These are phyloP conservation scores for Zygotorulaspora danielsina DNA, from an alignment of 805 yeast genomes.

Conservation along the genomic window DNA sequence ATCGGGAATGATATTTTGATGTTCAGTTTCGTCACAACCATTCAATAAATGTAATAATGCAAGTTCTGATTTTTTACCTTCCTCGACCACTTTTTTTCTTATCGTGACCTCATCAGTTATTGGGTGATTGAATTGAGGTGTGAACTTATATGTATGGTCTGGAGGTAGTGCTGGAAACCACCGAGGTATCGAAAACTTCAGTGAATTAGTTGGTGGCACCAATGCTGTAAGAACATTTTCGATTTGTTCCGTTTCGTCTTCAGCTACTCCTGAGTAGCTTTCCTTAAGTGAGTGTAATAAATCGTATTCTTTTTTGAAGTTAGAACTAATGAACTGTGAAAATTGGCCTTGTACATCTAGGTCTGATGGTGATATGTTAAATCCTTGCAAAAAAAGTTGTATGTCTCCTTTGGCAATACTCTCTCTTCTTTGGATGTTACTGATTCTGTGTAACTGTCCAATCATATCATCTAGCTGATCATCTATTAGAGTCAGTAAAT, in stretches of 20 bases:
- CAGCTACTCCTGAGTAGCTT: constrained; percentile 12
- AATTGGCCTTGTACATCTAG: constrained; percentile 38
- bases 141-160: constrained; percentile 80
- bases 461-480: constrained; percentile 40
- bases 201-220: constrained; percentile 47
- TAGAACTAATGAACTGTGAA: constrained; percentile 23
- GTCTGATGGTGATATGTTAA: constrained; percentile 39
- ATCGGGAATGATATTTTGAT: constrained; percentile 5
- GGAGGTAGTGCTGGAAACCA: constrained; percentile 92
- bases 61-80: constrained; percentile 73
- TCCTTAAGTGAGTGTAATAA: constrained; percentile 15
- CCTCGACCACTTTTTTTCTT: constrained; percentile 69
- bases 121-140: constrained; percentile 62
- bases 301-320: constrained; percentile 14
- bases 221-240: constrained; percentile 42
- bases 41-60: constrained; percentile 47
- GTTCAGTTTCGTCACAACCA: not conserved
- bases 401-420: constrained; percentile 52
- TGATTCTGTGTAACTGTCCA: constrained; percentile 43
- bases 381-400: constrained; percentile 41
- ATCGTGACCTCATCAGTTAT: constrained; percentile 67
- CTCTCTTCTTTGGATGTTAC: constrained; percentile 58
- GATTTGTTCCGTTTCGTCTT: constrained; percentile 11
- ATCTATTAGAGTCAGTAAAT: constrained; percentile 36
- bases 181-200: constrained; percentile 51